Evolutionary conservation across 345 rosid genomes (phyloP).

Genomic region (Erucastrum elatum): DNA sequence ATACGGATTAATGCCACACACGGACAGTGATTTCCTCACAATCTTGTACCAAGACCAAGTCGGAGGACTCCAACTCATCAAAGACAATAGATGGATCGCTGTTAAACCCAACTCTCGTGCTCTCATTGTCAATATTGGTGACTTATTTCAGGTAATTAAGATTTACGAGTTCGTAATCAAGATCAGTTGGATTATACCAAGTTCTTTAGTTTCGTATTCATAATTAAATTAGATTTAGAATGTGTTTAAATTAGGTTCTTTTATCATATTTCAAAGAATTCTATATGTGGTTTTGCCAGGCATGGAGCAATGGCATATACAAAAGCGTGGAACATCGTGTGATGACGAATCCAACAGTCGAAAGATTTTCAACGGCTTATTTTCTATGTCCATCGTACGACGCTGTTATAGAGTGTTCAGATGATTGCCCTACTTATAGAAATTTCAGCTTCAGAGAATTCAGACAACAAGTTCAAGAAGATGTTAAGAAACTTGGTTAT

Average conservation of each 20-base stretch:
- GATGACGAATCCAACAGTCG: conserved; percentile 62
- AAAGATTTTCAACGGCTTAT: conserved; percentile 88
- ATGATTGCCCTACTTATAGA: conserved; percentile 52
- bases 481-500: conserved; percentile 67
- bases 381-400: conserved; percentile 86
- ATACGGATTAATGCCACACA: conserved; percentile 87
- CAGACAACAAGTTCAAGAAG: conserved; percentile 74
- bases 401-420: conserved; percentile 54
- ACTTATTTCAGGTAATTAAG: conserved; percentile 74
- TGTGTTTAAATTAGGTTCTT: not conserved
- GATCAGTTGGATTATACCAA: not conserved
- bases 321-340: conserved; percentile 87
- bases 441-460: conserved; percentile 75
- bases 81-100: conserved; percentile 77
- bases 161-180: not conserved
- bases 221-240: not conserved
- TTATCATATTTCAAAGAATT: not conserved
- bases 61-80: conserved; percentile 85
- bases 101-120: conserved; percentile 85
- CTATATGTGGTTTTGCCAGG: conserved; percentile 45
- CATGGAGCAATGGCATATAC: conserved; percentile 90
- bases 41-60: conserved; percentile 83
- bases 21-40: conserved; percentile 96
- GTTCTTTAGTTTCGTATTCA: not conserved
- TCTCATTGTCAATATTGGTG: conserved; percentile 83